Conservation (phyloP, 495 filamentous ascomycete species). For the Aspergillus cristatus region DNA sequence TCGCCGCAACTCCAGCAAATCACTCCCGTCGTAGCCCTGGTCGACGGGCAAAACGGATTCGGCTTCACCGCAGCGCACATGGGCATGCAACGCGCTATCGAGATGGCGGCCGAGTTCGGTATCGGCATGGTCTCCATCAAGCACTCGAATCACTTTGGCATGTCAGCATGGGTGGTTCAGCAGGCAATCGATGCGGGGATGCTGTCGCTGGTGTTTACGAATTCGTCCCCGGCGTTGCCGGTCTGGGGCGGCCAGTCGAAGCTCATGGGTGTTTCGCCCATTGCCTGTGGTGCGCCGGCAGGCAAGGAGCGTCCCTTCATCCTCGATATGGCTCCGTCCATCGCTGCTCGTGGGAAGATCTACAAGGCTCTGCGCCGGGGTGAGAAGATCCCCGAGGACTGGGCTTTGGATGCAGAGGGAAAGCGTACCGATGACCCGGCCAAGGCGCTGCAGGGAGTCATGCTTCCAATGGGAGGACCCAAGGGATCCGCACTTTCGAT, state of each 20-base stretch:
- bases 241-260: conserved; percentile 60
- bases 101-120: conserved; percentile 54
- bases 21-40: conserved; percentile 56
- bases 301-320: conserved; percentile 52
- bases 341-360: conserved; percentile 68
- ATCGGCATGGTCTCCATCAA: conserved; percentile 66
- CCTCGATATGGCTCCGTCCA: conserved; percentile 67
- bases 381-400: conserved; percentile 64
- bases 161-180: conserved; percentile 69
- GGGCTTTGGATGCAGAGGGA: conserved; percentile 66
- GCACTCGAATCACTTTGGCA: conserved; percentile 74
- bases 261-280: conserved; percentile 66
- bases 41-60: conserved; percentile 67
- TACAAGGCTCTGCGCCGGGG: conserved; percentile 63
- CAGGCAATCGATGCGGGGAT: conserved; percentile 62
- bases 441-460: conserved; percentile 57
- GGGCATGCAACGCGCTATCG: conserved; percentile 54
- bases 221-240: conserved; percentile 64
- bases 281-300: conserved; percentile 65
- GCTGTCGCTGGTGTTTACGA: conserved; percentile 74
- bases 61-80: conserved; percentile 57
- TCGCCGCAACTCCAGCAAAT: conserved; percentile 46
- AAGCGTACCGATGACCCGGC: conserved; percentile 58
- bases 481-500: conserved; percentile 64
- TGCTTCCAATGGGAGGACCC: conserved; percentile 73